These are phyloP conservation scores for Brassica carinata DNA, from an alignment of 345 rosid species.

Conservation along the genomic window DNA sequence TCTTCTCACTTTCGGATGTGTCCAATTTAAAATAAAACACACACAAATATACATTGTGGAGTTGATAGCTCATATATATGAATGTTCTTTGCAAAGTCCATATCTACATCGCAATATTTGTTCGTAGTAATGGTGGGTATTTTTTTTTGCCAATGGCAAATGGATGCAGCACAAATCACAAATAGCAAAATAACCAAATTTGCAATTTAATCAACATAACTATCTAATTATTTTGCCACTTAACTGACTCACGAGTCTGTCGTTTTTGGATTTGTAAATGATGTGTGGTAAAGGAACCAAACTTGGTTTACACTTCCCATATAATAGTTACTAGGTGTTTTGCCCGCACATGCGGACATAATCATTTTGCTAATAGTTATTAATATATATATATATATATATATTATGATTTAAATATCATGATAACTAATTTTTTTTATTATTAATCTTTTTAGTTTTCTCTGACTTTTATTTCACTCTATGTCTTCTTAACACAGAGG, in stretches of 20 bases:
- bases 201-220: background rate
- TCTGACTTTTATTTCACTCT: no score
- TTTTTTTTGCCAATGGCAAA: background rate
- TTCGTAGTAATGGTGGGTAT: background rate
- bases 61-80: background rate
- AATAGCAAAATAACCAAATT: background rate
- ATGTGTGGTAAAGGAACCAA: background rate
- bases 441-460: no score
- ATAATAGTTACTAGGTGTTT: background rate
- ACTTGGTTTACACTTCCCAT: background rate
- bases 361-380: no score
- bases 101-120: background rate
- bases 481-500: no score
- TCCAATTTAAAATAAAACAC: background rate
- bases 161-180: background rate
- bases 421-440: no score
- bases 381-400: no score
- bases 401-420: no score
- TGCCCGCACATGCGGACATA: no score
- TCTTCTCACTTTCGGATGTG: background rate
- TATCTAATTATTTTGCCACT: slow-evolving; percentile 3
- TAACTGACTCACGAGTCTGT: background rate
- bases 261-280: background rate
- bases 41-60: background rate
- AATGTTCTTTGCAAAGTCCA: background rate